These are phyloP conservation scores for Purpureocillium lavendulum DNA, from an alignment of 2,329 filamentous ascomycete genomes.

Conservation along the genomic window DNA sequence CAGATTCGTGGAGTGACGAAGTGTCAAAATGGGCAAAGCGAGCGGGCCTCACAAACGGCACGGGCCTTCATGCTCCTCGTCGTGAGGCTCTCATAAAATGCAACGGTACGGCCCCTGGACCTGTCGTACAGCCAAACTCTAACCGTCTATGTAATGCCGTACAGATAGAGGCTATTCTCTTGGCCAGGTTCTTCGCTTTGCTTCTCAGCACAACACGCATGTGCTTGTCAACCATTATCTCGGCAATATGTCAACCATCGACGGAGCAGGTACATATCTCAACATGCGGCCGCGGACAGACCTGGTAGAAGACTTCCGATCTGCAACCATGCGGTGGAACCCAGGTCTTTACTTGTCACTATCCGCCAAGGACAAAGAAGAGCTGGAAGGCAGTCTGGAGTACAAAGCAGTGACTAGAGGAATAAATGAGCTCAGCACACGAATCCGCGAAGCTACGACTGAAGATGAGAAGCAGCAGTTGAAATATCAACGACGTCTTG, in stretches of 20 bases:
- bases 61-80: not conserved
- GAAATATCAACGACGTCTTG: too few relatives aligned
- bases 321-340: slow-evolving; percentile 4
- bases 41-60: not conserved
- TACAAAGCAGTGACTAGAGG: too few relatives aligned
- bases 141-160: not conserved
- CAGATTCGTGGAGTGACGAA: not conserved
- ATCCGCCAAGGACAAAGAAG: too few relatives aligned
- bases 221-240: slow-evolving; percentile 6
- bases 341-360: not conserved
- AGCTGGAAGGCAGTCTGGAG: too few relatives aligned
- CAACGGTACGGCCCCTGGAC: not conserved
- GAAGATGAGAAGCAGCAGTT: too few relatives aligned
- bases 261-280: slow-evolving; percentile 5
- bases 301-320: slow-evolving; percentile 5
- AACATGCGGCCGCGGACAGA: slow-evolving; percentile 2
- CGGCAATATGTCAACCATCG: slow-evolving; percentile 4
- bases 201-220: slow-evolving; percentile 5
- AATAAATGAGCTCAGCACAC: too few relatives aligned
- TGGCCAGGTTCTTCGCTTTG: slow-evolving; percentile 4
- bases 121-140: not conserved
- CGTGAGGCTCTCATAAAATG: not conserved
- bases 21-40: not conserved
- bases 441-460: too few relatives aligned
- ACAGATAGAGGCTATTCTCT: slow-evolving; percentile 6